Conservation (phyloP, 441 rosid species). For the Eutrema salsugineum region DNA sequence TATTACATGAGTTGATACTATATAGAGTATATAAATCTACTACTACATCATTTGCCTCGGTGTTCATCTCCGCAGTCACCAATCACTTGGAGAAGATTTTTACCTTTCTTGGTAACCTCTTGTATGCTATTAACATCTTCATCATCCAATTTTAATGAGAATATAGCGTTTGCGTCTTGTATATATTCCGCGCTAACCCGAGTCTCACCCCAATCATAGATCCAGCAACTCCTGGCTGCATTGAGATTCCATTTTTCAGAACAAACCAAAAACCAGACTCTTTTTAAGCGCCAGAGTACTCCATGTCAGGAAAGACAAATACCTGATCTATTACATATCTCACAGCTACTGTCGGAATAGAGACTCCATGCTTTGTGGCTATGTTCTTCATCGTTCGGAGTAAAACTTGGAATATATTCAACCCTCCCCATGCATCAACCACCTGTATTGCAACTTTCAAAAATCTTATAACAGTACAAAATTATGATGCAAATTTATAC, state of each 20-base stretch:
- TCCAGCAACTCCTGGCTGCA: constrained; percentile 68
- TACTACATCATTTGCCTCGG: constrained; percentile 37
- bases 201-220: too few relatives aligned
- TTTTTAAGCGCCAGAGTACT: background rate
- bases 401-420: constrained; percentile 80
- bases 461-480: background rate
- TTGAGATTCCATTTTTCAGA: background rate
- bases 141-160: constrained; percentile 23
- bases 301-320: background rate
- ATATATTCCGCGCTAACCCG: too few relatives aligned
- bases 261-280: background rate
- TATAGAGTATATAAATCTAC: too few relatives aligned
- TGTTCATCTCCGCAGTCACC: constrained; percentile 98
- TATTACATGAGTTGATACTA: too few relatives aligned
- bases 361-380: constrained; percentile 81
- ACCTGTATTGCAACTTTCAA: constrained; percentile 40
- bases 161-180: too few relatives aligned
- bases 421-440: constrained; percentile 99
- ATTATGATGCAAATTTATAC: background rate
- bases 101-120: constrained; percentile 58
- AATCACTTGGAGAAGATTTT: constrained; percentile 70
- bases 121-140: constrained; percentile 59
- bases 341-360: constrained; percentile 89
- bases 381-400: constrained; percentile 66
- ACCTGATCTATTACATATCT: constrained; percentile 87